phyloP scores from a whole-genome alignment of 169 alveolate species.

The Babesia gibsoni region DNA sequence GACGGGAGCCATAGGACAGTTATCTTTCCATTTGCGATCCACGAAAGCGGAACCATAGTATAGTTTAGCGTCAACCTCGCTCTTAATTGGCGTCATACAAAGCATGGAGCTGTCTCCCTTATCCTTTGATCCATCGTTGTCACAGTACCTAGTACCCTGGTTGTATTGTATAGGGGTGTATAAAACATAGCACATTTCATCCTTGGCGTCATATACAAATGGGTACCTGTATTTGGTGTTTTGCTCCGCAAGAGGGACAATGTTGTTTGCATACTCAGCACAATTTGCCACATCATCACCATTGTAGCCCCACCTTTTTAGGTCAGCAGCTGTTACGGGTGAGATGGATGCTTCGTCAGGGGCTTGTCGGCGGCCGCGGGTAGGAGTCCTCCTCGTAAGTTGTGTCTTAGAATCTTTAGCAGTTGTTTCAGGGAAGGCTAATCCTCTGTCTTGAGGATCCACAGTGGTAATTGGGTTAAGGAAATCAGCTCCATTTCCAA shows the following conservation, averaged over 20 bases:
- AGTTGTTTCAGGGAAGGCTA: conserved; percentile 58
- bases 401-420: no score
- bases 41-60: conserved; percentile 64
- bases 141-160: conserved; percentile 75
- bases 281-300: conserved; percentile 67
- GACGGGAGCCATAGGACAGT: conserved; percentile 70
- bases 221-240: conserved; percentile 71
- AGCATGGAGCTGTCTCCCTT: conserved; percentile 56
- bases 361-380: background rate
- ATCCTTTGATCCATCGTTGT: conserved; percentile 46
- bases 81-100: conserved; percentile 73
- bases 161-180: conserved; percentile 74
- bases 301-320: conserved; percentile 38
- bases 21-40: conserved; percentile 61
- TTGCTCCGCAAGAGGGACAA: conserved; percentile 39
- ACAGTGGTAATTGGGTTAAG: conserved; percentile 61
- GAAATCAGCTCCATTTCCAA: conserved; percentile 62
- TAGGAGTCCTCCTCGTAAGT: background rate
- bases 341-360: conserved; percentile 40
- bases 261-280: conserved; percentile 66
- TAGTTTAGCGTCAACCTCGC: conserved; percentile 32
- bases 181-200: conserved; percentile 63
- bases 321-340: conserved; percentile 59
- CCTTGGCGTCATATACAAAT: conserved; percentile 65
- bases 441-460: conserved; percentile 60